These are phyloP conservation scores for Globisporangium paroecandrum DNA, from an alignment of 352 stramenopile species.

Conservation along the genomic window DNA sequence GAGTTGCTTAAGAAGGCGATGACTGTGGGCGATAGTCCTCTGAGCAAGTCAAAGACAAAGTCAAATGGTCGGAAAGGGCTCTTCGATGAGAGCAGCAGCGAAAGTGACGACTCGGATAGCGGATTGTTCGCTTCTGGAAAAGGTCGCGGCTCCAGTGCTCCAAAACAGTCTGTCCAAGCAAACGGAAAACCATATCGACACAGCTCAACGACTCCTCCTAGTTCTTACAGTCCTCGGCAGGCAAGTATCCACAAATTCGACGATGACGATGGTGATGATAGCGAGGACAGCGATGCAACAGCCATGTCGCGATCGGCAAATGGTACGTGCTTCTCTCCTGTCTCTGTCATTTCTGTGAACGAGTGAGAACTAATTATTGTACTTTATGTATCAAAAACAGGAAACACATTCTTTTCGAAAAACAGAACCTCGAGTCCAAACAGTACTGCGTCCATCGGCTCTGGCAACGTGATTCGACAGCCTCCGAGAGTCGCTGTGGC, in stretches of 20 bases:
- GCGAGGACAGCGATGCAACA: slow-evolving; percentile 14
- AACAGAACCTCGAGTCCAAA: not conserved
- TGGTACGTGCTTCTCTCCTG: slow-evolving; percentile 1
- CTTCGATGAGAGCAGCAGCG: slow-evolving; percentile 78
- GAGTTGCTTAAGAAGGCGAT: slow-evolving; percentile 72
- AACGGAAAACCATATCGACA: slow-evolving; percentile 15
- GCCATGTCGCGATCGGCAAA: slow-evolving; percentile 15
- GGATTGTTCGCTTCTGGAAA: slow-evolving; percentile 48
- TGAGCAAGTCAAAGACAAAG: slow-evolving; percentile 22
- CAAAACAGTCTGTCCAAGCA: slow-evolving; percentile 11
- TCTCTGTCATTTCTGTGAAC: not conserved
- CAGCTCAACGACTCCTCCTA: slow-evolving; percentile 18
- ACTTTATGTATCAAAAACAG: not conserved
- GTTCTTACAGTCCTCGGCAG: slow-evolving; percentile 9
- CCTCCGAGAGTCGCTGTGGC: slow-evolving; percentile 30
- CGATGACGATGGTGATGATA: slow-evolving; percentile 20
- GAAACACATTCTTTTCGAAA: slow-evolving; percentile 7
- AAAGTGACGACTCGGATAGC: slow-evolving; percentile 38
- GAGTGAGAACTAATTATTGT: not conserved
- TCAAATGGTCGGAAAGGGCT: slow-evolving; percentile 53
- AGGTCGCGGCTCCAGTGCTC: slow-evolving; percentile 10
- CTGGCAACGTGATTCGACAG: slow-evolving; percentile 1
- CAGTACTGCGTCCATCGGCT: slow-evolving; percentile 9
- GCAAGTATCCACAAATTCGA: slow-evolving; percentile 12
- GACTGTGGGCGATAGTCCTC: slow-evolving; percentile 18